Percentiles rank a stretch among this genome's conserved stretches.
These are phyloP conservation scores for Plasmodium inui DNA, from an alignment of 169 alveolate genomes.

Conservation along the genomic window DNA sequence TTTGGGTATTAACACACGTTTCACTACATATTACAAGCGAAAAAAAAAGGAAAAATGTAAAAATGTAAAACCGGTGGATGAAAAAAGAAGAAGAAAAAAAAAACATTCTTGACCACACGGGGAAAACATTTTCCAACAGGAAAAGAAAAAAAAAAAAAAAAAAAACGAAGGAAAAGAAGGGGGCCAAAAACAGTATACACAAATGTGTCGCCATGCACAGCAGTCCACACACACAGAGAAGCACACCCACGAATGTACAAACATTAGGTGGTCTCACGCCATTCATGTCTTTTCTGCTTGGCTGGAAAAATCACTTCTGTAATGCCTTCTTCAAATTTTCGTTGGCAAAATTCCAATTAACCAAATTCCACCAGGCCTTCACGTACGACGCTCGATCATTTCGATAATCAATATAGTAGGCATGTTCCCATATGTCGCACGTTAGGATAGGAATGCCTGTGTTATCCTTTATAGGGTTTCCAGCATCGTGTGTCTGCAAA, in stretches of 20 bases:
- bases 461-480: conserved; percentile 90
- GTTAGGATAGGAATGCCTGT: conserved; percentile 91
- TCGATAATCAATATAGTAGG: conserved; percentile 95
- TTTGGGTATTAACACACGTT: background rate
- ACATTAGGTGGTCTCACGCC: background rate
- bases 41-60: background rate
- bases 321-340: conserved; percentile 79
- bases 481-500: conserved; percentile 93
- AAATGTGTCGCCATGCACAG: background rate
- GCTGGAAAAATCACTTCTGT: conserved; percentile 27
- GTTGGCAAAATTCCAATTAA: conserved; percentile 95
- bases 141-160: background rate
- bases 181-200: background rate
- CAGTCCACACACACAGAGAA: no score
- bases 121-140: no score
- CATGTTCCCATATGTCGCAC: conserved; percentile 98
- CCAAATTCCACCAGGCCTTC: conserved; percentile 93
- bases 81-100: background rate
- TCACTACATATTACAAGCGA: background rate
- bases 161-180: background rate
- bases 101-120: no score
- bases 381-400: conserved; percentile 92
- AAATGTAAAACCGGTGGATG: background rate
- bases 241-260: background rate
- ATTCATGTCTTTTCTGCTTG: background rate